phyloP scores from a whole-genome alignment of 208 protist species.

The Trypanosoma platydactyli region DNA sequence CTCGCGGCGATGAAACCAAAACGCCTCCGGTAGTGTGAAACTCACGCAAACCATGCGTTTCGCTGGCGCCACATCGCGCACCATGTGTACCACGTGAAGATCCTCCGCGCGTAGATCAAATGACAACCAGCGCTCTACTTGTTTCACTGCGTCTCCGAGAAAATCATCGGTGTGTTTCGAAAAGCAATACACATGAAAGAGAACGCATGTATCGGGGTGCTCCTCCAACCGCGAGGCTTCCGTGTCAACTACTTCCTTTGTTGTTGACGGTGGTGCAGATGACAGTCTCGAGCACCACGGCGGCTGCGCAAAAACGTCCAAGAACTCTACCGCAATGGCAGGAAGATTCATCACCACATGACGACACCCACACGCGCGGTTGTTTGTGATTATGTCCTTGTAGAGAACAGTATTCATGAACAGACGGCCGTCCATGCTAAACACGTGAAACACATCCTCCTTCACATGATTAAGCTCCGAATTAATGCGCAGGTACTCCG shows the following conservation, averaged over 20 bases:
- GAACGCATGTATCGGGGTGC: constrained; percentile 34
- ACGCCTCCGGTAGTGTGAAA: constrained; percentile 85
- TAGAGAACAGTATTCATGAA: constrained; percentile 90
- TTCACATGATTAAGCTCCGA: constrained; percentile 84
- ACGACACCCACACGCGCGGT: constrained; percentile 34
- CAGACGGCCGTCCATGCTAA: constrained; percentile 94
- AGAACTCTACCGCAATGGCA: constrained; percentile 94
- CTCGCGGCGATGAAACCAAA: constrained; percentile 40
- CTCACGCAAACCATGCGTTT: constrained; percentile 95
- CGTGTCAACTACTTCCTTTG: no score
- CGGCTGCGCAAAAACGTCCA: constrained; percentile 81
- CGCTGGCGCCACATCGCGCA: constrained; percentile 93
- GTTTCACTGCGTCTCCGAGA: constrained; percentile 57
- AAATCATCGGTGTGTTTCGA: constrained; percentile 57
- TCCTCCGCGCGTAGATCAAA: constrained; percentile 39
- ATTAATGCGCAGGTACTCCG: constrained; percentile 92
- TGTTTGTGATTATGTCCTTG: constrained; percentile 28
- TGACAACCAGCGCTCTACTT: constrained; percentile 66
- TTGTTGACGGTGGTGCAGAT: neutral
- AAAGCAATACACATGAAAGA: constrained; percentile 92
- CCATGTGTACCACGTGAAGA: constrained; percentile 72
- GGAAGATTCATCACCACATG: constrained; percentile 98
- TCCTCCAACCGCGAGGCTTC: no score
- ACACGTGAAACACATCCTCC: constrained; percentile 50
- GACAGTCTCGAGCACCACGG: constrained; percentile 27